These are phyloP conservation scores for Gastrolobium bilobum DNA, from an alignment of 306 rosid species.

Conservation along the genomic window DNA sequence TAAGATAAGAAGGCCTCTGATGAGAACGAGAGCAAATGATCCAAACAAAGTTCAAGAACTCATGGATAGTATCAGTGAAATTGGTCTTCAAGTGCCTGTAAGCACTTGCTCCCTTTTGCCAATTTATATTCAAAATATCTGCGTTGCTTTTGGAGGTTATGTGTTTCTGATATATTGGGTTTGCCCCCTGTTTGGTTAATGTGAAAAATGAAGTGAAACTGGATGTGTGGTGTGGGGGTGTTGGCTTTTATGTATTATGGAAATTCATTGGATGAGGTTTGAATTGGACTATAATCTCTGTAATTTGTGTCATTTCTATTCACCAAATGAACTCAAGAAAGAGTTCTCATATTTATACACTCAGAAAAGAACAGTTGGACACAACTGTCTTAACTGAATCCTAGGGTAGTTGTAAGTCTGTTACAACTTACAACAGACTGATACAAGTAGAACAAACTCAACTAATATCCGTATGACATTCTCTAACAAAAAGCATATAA, in stretches of 20 bases:
- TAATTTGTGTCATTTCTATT: no score
- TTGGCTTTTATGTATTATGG: background rate
- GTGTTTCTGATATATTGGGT: background rate
- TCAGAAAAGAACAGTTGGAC: no score
- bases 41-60: constrained; percentile 77
- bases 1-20: constrained; percentile 88
- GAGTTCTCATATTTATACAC: no score
- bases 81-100: constrained; percentile 97
- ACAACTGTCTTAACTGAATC: no score
- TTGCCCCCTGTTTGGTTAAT: constrained; percentile 8
- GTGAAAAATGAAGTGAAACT: background rate
- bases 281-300: background rate
- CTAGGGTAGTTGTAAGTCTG: no score
- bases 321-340: no score
- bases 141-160: constrained; percentile 9
- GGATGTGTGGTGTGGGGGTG: background rate
- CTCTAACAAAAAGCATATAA: background rate
- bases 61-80: constrained; percentile 85
- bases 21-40: constrained; percentile 91
- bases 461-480: no score
- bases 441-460: no score
- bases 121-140: constrained; percentile 1
- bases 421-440: no score
- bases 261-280: constrained; percentile 6
- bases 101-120: constrained; percentile 36